Percentiles rank a stretch among this genome's conserved stretches.
phyloP scores from a whole-genome alignment of 2,329 filamentous ascomycete species.

The Sarocladium strictum region DNA sequence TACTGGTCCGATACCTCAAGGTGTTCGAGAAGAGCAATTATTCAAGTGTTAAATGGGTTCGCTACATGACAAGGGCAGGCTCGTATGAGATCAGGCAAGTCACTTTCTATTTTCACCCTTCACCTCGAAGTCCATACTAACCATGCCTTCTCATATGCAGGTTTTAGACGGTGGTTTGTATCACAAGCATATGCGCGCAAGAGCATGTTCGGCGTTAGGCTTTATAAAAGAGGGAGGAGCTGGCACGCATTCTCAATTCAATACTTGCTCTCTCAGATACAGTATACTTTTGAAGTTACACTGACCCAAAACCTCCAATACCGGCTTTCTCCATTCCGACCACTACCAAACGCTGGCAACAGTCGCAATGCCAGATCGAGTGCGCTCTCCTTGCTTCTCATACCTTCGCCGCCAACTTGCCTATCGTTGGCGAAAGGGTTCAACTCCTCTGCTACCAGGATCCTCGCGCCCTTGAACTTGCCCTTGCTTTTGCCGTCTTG shows the following conservation, averaged over 20 bases:
- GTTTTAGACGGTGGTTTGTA: not conserved
- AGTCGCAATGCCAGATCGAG: not conserved
- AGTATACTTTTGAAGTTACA: not conserved
- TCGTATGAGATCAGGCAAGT: constrained; percentile 90
- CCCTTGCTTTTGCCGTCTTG: constrained; percentile 17
- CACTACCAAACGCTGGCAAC: not conserved
- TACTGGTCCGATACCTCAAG: constrained; percentile 91
- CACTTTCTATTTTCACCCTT: not conserved
- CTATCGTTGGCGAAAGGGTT: constrained; percentile 14
- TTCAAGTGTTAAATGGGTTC: constrained; percentile 96
- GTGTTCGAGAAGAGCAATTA: constrained; percentile 99
- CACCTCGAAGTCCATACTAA: not conserved
- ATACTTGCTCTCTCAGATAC: not conserved
- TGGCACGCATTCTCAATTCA: not conserved
- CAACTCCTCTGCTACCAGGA: constrained; percentile 18
- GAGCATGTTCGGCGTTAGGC: constrained; percentile 2
- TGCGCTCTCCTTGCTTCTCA: not conserved
- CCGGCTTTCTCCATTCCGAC: not conserved
- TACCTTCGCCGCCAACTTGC: not conserved
- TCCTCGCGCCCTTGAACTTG: constrained; percentile 19
- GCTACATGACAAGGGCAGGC: constrained; percentile 96
- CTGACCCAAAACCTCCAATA: not conserved
- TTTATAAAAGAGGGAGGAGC: not conserved
- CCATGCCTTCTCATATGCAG: not conserved
- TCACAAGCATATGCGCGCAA: not conserved